A percentile compares a stretch with the other conserved stretches of the same genome.
Conservation (phyloP, 768 basidiomycete species). For the Suillus clintonianus region DNA sequence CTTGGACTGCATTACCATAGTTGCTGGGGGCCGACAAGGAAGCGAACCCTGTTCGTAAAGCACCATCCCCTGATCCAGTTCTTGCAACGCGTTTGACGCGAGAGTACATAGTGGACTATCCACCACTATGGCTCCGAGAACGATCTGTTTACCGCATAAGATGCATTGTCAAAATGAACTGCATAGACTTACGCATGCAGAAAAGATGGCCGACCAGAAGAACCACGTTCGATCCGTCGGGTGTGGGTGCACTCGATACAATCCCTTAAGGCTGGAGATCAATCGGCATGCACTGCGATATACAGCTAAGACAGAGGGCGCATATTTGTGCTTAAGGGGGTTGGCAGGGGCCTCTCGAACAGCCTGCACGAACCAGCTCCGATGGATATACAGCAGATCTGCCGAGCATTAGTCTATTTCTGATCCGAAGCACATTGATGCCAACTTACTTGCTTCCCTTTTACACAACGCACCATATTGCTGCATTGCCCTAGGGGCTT, state of each 20-base stretch:
- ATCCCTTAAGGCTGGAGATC: constrained; percentile 39
- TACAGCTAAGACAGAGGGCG: constrained; percentile 45
- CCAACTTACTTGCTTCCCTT: constrained; percentile 47
- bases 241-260: constrained; percentile 39
- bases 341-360: constrained; percentile 42
- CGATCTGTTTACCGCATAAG: constrained; percentile 31
- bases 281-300: constrained; percentile 46
- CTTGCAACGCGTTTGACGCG: constrained; percentile 39
- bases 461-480: constrained; percentile 44
- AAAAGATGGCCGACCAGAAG: constrained; percentile 54
- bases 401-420: background rate
- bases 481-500: constrained; percentile 42
- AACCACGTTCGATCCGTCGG: constrained; percentile 42
- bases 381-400: constrained; percentile 50
- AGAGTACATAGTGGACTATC: constrained; percentile 47
- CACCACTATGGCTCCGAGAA: constrained; percentile 47
- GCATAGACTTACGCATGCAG: constrained; percentile 45
- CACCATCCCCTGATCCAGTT: constrained; percentile 38
- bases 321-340: constrained; percentile 46
- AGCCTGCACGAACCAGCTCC: constrained; percentile 51
- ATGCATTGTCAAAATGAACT: background rate
- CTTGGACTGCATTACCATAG: constrained; percentile 28
- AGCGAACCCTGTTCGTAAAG: constrained; percentile 47
- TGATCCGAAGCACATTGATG: background rate
- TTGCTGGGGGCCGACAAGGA: constrained; percentile 37